Evolutionary conservation across 2,329 filamentous ascomycete species (phyloP).

Genomic region (Berkeleyomyces basicola): DNA sequence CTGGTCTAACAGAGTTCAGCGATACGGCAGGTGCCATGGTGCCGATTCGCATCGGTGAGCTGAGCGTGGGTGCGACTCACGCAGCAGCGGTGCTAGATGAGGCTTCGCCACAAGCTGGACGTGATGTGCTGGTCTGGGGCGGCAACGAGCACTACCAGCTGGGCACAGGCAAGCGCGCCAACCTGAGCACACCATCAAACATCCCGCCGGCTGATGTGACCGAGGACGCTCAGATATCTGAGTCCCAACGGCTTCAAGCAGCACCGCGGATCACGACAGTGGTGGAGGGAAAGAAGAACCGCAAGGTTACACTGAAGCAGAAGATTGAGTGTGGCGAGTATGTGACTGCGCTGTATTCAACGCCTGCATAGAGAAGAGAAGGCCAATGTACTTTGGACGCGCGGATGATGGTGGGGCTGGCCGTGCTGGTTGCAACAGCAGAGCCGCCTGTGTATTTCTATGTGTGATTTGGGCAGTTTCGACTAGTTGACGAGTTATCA

Average conservation of each 20-base stretch:
- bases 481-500: neutral
- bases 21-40: conserved; percentile 49
- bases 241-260: conserved; percentile 62
- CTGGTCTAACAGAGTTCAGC: conserved; percentile 73
- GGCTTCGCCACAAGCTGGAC: conserved; percentile 45
- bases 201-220: conserved; percentile 58
- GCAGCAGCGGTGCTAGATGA: conserved; percentile 72
- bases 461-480: neutral
- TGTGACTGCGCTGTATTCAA: conserved; percentile 71
- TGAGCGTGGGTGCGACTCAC: conserved; percentile 69
- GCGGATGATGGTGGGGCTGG: neutral
- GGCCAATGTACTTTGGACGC: neutral
- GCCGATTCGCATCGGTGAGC: conserved; percentile 58
- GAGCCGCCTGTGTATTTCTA: conserved; percentile 1
- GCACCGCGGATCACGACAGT: conserved; percentile 58
- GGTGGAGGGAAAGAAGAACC: conserved; percentile 41
- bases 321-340: conserved; percentile 72
- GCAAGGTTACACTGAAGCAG: conserved; percentile 66
- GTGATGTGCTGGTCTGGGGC: conserved; percentile 84
- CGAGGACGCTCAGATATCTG: conserved; percentile 33
- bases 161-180: conserved; percentile 77
- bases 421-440: neutral
- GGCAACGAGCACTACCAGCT: conserved; percentile 90
- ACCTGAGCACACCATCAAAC: conserved; percentile 57
- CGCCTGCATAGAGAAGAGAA: neutral